phyloP scores from a whole-genome alignment of 768 basidiomycete species.

The Auriscalpium orientale region DNA sequence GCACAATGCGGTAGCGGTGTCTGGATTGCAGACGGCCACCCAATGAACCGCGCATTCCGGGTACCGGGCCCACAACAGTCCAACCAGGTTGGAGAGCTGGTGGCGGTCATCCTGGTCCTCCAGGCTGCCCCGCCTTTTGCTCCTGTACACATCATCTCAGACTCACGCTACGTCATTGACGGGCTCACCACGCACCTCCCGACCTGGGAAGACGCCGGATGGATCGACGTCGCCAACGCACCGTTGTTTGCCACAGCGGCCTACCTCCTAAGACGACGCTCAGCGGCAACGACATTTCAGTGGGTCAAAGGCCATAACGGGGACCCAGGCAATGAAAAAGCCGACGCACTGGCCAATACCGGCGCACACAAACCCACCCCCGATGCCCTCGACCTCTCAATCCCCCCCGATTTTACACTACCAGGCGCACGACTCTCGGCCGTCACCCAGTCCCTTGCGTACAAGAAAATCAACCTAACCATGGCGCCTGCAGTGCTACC shows the following conservation, averaged over 20 bases:
- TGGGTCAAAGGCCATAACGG: not conserved
- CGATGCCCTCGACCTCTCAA: not conserved
- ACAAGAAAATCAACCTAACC: not conserved
- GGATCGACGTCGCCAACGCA: not conserved
- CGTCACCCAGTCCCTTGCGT: not conserved
- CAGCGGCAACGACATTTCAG: not conserved
- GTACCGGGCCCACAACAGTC: not conserved
- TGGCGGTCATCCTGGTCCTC: not conserved
- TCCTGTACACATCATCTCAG: not conserved
- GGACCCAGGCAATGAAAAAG: conserved; percentile 15
- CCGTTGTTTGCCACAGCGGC: not conserved
- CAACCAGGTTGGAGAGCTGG: not conserved
- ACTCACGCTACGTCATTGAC: conserved; percentile 10
- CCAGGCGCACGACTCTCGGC: not conserved
- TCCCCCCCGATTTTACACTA: too few species aligned
- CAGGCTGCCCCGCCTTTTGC: not conserved
- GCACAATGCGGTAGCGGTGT: not conserved
- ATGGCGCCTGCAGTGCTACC: too few species aligned
- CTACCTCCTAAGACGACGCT: not conserved
- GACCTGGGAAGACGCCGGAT: conserved; percentile 7
- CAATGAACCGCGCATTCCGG: not conserved
- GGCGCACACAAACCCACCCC: not conserved
- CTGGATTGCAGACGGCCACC: not conserved
- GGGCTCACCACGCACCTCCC: conserved; percentile 2
- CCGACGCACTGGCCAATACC: conserved; percentile 16